phyloP scores from a whole-genome alignment of 2,329 filamentous ascomycete genomes.

The Metarhizium humberi region DNA sequence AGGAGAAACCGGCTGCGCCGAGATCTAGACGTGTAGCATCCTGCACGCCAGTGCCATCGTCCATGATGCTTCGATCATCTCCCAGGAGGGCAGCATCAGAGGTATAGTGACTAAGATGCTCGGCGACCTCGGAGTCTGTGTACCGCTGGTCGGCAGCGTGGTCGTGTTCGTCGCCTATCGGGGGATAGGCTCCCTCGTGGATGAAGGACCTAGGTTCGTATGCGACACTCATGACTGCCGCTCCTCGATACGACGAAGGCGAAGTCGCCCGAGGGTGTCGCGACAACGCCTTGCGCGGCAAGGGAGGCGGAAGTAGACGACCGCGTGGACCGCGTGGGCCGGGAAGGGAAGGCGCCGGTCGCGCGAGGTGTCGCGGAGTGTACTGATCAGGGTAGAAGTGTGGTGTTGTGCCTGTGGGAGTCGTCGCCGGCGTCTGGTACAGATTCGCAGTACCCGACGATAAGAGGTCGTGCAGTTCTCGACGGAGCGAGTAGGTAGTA shows the following conservation, averaged over 20 bases:
- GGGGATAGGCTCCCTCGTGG: conserved; percentile 37
- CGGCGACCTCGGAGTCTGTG: conserved; percentile 32
- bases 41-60: conserved; percentile 28
- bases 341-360: conserved; percentile 4
- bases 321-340: background rate
- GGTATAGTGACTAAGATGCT: conserved; percentile 34
- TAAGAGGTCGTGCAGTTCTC: conserved; percentile 7
- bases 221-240: conserved; percentile 38
- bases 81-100: conserved; percentile 20
- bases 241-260: conserved; percentile 11
- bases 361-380: conserved; percentile 5
- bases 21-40: conserved; percentile 31
- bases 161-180: conserved; percentile 35
- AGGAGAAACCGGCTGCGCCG: conserved; percentile 20
- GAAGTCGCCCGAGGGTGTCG: conserved; percentile 6
- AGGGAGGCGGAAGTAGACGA: conserved; percentile 6
- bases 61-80: conserved; percentile 22
- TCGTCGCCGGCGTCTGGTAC: conserved; percentile 1
- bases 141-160: conserved; percentile 31
- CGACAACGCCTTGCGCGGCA: conserved; percentile 6
- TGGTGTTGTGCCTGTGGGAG: background rate
- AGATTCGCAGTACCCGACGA: conserved; percentile 1
- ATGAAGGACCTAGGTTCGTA: conserved; percentile 42
- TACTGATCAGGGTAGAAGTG: background rate
- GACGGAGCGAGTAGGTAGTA: conserved; percentile 9